phyloP scores from a whole-genome alignment of 768 basidiomycete species.

The Rubroboletus satanas region DNA sequence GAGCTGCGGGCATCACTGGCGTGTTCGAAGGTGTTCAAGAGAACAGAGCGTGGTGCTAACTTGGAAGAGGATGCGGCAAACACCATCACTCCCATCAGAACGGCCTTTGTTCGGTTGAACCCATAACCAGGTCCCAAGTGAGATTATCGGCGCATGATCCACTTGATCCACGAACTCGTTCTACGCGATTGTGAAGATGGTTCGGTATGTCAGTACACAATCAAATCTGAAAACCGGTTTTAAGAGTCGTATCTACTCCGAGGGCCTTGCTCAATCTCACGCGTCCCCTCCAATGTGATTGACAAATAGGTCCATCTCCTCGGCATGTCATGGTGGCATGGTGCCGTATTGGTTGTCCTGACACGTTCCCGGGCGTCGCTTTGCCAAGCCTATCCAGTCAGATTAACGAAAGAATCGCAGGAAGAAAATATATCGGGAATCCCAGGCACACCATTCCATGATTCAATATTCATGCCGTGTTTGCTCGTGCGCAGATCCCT shows the following conservation, averaged over 20 bases:
- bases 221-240: not conserved
- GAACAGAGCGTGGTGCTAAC: constrained; percentile 52
- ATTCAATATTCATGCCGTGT: too few relatives aligned
- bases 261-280: constrained; percentile 58
- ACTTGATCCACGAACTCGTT: not conserved
- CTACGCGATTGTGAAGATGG: too few relatives aligned
- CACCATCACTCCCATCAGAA: constrained; percentile 46
- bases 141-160: not conserved
- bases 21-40: constrained; percentile 47
- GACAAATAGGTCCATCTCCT: constrained; percentile 23
- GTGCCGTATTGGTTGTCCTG: constrained; percentile 32
- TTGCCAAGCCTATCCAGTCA: constrained; percentile 52
- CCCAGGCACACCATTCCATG: not conserved
- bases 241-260: constrained; percentile 46
- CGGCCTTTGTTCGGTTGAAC: constrained; percentile 46
- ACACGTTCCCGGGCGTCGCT: constrained; percentile 53
- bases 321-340: constrained; percentile 5
- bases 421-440: not conserved
- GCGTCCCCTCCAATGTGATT: constrained; percentile 62
- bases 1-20: constrained; percentile 50
- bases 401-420: not conserved
- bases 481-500: too few relatives aligned
- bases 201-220: too few relatives aligned
- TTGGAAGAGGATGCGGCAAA: constrained; percentile 53
- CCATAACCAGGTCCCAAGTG: not conserved